Evolutionary conservation across 495 filamentous ascomycete genomes (phyloP).

Genomic region (Bathelium albidoporum): DNA sequence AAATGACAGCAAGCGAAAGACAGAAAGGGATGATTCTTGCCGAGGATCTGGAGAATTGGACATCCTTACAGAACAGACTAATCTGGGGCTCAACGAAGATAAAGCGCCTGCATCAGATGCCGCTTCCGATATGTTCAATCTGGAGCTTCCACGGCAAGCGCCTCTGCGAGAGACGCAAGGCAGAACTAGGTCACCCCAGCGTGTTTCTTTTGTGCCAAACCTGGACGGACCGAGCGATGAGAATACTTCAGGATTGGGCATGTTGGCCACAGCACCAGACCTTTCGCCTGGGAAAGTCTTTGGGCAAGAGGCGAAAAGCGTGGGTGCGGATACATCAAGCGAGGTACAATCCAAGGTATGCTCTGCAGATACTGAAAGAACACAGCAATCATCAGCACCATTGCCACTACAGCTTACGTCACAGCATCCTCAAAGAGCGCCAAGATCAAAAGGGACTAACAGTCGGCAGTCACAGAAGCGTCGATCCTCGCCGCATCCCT

Average conservation of each 20-base stretch:
- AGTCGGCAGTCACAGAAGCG: background rate
- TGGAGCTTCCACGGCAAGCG: conserved; percentile 20
- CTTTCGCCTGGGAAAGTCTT: conserved; percentile 2
- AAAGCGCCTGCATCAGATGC: background rate
- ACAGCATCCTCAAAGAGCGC: too few species aligned
- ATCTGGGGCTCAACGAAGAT: background rate
- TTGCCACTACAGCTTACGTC: too few species aligned
- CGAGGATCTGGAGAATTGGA: background rate
- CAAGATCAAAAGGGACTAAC: too few species aligned
- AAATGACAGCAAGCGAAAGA: background rate
- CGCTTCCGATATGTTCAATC: conserved; percentile 22
- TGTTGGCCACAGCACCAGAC: background rate
- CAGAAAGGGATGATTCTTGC: background rate
- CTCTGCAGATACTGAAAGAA: background rate
- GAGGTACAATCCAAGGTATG: background rate
- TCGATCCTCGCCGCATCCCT: background rate
- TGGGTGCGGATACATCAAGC: background rate
- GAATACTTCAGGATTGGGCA: conserved; percentile 5
- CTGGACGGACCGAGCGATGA: conserved; percentile 6
- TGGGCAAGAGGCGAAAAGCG: background rate
- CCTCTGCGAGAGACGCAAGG: conserved; percentile 22
- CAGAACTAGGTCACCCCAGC: conserved; percentile 24
- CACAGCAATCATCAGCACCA: too few species aligned
- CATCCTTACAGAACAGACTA: background rate
- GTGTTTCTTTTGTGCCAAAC: conserved; percentile 17